Conservation (phyloP, 2,329 filamentous ascomycete species). For the Penicillium sp. region DNA sequence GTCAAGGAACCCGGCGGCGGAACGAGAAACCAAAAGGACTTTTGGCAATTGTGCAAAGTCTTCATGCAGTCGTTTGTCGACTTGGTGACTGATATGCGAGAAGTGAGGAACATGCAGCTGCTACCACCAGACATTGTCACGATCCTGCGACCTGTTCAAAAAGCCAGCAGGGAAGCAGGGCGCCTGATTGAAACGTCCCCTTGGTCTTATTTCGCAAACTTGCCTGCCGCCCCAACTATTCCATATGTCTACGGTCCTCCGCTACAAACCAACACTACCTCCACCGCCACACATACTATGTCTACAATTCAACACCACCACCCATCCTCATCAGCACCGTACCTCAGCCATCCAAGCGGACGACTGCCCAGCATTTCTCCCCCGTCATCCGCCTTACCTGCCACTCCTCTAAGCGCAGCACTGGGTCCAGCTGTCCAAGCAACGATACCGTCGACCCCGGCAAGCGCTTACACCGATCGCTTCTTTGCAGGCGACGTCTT, state of each 20-base stretch:
- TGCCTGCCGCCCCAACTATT: conserved; percentile 28
- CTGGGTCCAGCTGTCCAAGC: conserved; percentile 86
- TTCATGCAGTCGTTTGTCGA: conserved; percentile 49
- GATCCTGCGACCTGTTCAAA: conserved; percentile 75
- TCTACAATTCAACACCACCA: conserved; percentile 25
- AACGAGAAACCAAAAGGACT: conserved; percentile 54
- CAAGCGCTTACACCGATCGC: conserved; percentile 46
- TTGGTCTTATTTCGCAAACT: conserved; percentile 55
- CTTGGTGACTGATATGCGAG: conserved; percentile 44
- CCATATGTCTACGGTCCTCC: conserved; percentile 34
- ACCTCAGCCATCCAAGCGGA: conserved; percentile 4
- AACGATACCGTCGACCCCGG: conserved; percentile 66
- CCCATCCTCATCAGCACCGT: conserved; percentile 22
- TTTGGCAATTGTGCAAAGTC: conserved; percentile 66
- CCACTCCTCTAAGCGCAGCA: conserved; percentile 84
- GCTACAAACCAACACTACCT: conserved; percentile 25
- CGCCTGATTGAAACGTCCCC: conserved; percentile 65
- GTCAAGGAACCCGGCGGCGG: conserved; percentile 77
- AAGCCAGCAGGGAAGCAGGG: conserved; percentile 74
- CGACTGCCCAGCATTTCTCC: conserved; percentile 31
- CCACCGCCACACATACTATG: not conserved
- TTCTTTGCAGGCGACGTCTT: conserved; percentile 50
- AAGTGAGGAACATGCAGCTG: conserved; percentile 45
- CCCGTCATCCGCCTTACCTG: conserved; percentile 61
- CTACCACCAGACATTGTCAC: conserved; percentile 64